phyloP scores from a whole-genome alignment of 2,329 filamentous ascomycete species.

The Fusarium bulbicola region DNA sequence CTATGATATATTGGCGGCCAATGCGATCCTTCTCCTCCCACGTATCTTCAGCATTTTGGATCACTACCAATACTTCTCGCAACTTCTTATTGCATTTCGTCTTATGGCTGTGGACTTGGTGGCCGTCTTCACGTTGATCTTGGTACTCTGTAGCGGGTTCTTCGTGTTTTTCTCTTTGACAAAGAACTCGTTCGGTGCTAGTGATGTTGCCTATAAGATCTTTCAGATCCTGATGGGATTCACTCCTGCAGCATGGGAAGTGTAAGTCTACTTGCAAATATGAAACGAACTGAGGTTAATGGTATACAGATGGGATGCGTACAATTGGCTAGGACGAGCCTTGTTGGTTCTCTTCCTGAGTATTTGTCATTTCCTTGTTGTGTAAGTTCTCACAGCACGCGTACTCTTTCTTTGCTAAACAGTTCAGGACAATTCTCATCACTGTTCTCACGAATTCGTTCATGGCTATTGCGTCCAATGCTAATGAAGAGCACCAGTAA shows the following conservation, averaged over 20 bases:
- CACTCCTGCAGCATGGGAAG: conserved; percentile 92
- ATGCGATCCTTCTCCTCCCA: conserved; percentile 88
- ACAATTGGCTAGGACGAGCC: conserved; percentile 79
- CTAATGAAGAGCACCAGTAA: conserved; percentile 85
- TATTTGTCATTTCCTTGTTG: conserved; percentile 93
- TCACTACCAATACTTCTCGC: conserved; percentile 95
- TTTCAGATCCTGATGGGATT: conserved; percentile 97
- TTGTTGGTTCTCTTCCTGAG: conserved; percentile 86
- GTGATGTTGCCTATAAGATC: conserved; percentile 84
- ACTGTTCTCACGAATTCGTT: conserved; percentile 97
- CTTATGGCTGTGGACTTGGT: conserved; percentile 92
- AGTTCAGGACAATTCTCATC: conserved; percentile 79
- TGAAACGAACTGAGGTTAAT: conserved; percentile 19
- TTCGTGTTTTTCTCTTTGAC: conserved; percentile 94
- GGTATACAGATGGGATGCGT: conserved; percentile 67
- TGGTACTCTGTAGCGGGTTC: conserved; percentile 92
- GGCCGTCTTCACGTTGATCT: conserved; percentile 83
- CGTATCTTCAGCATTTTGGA: conserved; percentile 93
- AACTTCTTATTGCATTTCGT: conserved; percentile 90
- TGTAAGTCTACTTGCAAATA: conserved; percentile 58
- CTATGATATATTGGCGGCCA: conserved; percentile 93
- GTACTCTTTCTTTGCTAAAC: not conserved
- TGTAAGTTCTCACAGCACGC: conserved; percentile 56
- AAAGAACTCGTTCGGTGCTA: conserved; percentile 73
- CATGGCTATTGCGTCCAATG: conserved; percentile 93